These are phyloP conservation scores for Phylloporus arenicola DNA, from an alignment of 768 basidiomycete species.

Conservation along the genomic window DNA sequence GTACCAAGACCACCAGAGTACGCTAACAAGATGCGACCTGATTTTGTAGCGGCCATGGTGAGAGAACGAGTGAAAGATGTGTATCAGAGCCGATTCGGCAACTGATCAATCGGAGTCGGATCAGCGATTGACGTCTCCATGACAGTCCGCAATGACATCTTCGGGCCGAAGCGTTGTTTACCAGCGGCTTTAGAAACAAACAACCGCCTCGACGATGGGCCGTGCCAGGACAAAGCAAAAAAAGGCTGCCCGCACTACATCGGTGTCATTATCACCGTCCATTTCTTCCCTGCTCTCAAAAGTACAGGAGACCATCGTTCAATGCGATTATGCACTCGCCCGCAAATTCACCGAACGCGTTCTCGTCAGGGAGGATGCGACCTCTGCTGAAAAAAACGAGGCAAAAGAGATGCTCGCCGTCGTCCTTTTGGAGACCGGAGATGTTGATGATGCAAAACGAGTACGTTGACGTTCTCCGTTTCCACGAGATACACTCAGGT, in stretches of 20 bases:
- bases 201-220: constrained; percentile 39
- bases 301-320: constrained; percentile 72
- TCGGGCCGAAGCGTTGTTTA: neutral
- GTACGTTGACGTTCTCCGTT: constrained; percentile 34
- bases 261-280: constrained; percentile 35
- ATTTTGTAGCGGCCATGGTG: constrained; percentile 30
- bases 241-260: constrained; percentile 12
- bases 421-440: constrained; percentile 71
- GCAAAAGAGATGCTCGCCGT: constrained; percentile 82
- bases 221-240: constrained; percentile 46
- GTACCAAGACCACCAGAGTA: constrained; percentile 97
- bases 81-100: neutral
- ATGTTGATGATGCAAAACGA: constrained; percentile 64
- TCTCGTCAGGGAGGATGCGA: constrained; percentile 48
- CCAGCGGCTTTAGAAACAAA: neutral
- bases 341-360: constrained; percentile 64
- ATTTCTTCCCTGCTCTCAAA: constrained; percentile 61
- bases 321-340: constrained; percentile 83
- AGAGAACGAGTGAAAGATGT: neutral
- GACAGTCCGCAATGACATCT: no score
- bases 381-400: constrained; percentile 47
- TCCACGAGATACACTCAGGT: neutral
- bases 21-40: constrained; percentile 88
- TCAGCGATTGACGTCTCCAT: neutral
- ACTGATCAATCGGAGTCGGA: neutral